These are phyloP conservation scores for Neofusicoccum laricinum DNA, from an alignment of 2,329 filamentous ascomycete species.

Conservation along the genomic window DNA sequence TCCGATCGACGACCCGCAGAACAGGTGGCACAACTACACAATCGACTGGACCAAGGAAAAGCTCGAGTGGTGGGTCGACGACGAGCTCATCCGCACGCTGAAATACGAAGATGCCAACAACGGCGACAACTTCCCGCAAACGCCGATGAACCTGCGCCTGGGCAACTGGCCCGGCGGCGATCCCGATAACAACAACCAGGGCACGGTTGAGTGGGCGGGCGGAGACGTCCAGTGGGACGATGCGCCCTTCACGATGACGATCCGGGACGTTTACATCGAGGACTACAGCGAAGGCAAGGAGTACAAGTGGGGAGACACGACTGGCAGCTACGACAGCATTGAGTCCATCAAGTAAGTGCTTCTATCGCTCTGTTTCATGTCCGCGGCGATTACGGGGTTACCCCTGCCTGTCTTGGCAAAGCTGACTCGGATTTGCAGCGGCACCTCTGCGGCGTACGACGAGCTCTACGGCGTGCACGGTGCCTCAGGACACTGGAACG, in stretches of 20 bases:
- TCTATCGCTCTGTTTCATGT: conserved; percentile 18
- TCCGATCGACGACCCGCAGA: conserved; percentile 30
- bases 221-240: conserved; percentile 64
- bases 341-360: conserved; percentile 42
- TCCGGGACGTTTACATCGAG: conserved; percentile 58
- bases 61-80: conserved; percentile 66
- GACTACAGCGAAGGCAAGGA: conserved; percentile 58
- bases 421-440: conserved; percentile 21
- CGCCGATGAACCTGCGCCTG: conserved; percentile 68
- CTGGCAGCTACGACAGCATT: conserved; percentile 59
- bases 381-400: neutral
- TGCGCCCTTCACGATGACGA: conserved; percentile 71
- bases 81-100: conserved; percentile 59
- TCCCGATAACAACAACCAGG: conserved; percentile 38
- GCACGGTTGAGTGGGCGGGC: conserved; percentile 56
- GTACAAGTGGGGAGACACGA: conserved; percentile 63
- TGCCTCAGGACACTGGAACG: conserved; percentile 33
- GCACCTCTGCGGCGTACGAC: conserved; percentile 34
- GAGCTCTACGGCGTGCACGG: conserved; percentile 36
- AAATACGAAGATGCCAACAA: conserved; percentile 57
- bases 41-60: conserved; percentile 65
- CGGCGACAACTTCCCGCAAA: conserved; percentile 65
- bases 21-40: conserved; percentile 41
- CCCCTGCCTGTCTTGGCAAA: neutral
- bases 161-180: conserved; percentile 65